phyloP scores from a whole-genome alignment of 202 grass and related monocot species.

The Saccharum hybrid region DNA sequence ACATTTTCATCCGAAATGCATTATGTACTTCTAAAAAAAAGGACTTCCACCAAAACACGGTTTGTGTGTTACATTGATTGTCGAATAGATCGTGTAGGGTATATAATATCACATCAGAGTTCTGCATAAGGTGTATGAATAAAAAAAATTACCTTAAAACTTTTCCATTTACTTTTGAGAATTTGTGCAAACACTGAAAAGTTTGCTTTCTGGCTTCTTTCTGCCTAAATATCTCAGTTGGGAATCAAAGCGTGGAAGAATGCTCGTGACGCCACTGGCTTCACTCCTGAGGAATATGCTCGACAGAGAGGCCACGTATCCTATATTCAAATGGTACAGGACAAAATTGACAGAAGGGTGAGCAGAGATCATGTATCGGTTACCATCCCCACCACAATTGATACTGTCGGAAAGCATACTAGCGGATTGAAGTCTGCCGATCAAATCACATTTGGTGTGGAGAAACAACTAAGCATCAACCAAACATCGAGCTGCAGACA shows the following conservation, averaged over 20 bases:
- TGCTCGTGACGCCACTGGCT: conserved; percentile 51
- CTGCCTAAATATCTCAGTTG: conserved; percentile 46
- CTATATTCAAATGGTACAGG: conserved; percentile 73
- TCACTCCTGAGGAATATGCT: conserved; percentile 81
- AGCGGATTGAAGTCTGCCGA: not conserved
- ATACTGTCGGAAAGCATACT: conserved; percentile 6
- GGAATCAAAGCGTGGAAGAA: conserved; percentile 78
- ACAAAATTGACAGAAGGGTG: conserved; percentile 61
- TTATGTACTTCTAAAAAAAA: not conserved
- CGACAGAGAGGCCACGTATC: conserved; percentile 54
- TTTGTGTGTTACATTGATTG: not conserved
- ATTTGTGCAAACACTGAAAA: conserved; percentile 25
- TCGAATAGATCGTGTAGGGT: conserved; percentile 13
- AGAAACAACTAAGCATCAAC: conserved; percentile 39
- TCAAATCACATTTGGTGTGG: conserved; percentile 51
- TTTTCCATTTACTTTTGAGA: conserved; percentile 16
- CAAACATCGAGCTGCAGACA: conserved; percentile 41
- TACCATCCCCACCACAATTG: conserved; percentile 31
- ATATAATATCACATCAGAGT: conserved; percentile 18
- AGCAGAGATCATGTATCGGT: conserved; percentile 46
- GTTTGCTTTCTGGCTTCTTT: conserved; percentile 17
- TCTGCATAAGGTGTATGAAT: not conserved
- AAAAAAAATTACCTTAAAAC: conserved; percentile 1
- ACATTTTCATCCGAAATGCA: conserved; percentile 11
- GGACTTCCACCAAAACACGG: not conserved